A percentile compares a stretch with the other conserved stretches of the same genome.
These are phyloP conservation scores for Bipolaris oryzae DNA, from an alignment of 2,329 filamentous ascomycete species.

Conservation along the genomic window DNA sequence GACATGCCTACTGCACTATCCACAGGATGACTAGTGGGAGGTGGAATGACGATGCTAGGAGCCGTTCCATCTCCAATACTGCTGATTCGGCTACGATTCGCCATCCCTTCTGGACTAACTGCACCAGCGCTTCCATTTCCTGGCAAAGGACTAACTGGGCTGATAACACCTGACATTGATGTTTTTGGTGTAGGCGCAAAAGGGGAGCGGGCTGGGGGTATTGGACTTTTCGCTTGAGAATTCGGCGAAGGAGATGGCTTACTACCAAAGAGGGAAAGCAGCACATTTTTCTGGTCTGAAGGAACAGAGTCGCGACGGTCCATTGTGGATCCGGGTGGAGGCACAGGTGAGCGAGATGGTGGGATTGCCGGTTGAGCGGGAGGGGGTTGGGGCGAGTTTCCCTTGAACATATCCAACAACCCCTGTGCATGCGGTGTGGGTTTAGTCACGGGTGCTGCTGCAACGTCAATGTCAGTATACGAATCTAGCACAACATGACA, in stretches of 20 bases:
- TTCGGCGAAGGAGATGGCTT: slow-evolving; percentile 20
- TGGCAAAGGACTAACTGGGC: slow-evolving; percentile 47
- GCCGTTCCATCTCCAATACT: slow-evolving; percentile 37
- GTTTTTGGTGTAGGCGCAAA: slow-evolving; percentile 40
- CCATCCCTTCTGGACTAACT: slow-evolving; percentile 37
- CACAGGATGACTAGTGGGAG: slow-evolving; percentile 20
- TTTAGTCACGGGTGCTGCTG: slow-evolving; percentile 8
- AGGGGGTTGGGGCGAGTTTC: slow-evolving; percentile 20
- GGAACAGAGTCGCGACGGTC: slow-evolving; percentile 38
- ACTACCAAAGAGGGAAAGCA: slow-evolving; percentile 47
- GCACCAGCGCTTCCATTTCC: slow-evolving; percentile 29
- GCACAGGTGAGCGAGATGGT: slow-evolving; percentile 19
- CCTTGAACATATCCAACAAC: slow-evolving; percentile 31
- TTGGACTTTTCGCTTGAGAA: slow-evolving; percentile 24
- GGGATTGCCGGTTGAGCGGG: slow-evolving; percentile 10
- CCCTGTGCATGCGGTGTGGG: slow-evolving; percentile 28
- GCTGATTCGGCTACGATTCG: slow-evolving; percentile 42
- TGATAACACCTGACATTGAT: slow-evolving; percentile 44
- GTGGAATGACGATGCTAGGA: slow-evolving; percentile 29
- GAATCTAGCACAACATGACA: neutral
- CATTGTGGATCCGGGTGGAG: slow-evolving; percentile 14
- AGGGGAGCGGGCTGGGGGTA: slow-evolving; percentile 25
- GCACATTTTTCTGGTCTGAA: slow-evolving; percentile 41
- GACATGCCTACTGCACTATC: slow-evolving; percentile 4
- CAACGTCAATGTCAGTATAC: neutral